A percentile compares a stretch with the other conserved stretches of the same genome.
Evolutionary conservation across 2,329 filamentous ascomycete genomes (phyloP).

Genomic region (Bipolaris bicolor): DNA sequence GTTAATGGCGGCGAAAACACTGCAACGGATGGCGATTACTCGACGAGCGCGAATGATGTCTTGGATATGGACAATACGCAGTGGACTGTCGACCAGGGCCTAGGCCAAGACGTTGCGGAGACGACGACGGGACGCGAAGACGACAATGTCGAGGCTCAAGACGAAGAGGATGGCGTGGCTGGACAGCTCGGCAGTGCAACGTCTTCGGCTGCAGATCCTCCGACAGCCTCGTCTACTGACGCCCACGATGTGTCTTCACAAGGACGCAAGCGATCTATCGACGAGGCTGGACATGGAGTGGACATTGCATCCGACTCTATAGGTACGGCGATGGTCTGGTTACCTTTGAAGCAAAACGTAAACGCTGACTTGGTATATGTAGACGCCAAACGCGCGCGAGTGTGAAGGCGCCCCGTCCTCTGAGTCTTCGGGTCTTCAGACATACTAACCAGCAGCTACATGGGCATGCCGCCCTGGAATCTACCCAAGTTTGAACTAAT

Average conservation of each 20-base stretch:
- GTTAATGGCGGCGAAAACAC: constrained; percentile 14
- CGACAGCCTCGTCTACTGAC: constrained; percentile 33
- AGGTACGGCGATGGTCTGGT: constrained; percentile 27
- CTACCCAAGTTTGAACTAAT: constrained; percentile 5
- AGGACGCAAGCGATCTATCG: constrained; percentile 42
- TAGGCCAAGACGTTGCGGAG: constrained; percentile 12
- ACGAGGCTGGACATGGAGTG: constrained; percentile 39
- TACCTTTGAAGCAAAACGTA: constrained; percentile 2
- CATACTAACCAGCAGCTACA: constrained; percentile 30
- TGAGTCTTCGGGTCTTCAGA: constrained; percentile 13
- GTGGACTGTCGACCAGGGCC: constrained; percentile 26
- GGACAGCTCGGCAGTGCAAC: constrained; percentile 31
- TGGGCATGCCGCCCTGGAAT: constrained; percentile 1
- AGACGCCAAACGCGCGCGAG: constrained; percentile 43
- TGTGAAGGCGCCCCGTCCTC: constrained; percentile 36
- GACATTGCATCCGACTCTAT: constrained; percentile 34
- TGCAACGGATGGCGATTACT: constrained; percentile 17
- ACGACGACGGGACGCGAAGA: constrained; percentile 19
- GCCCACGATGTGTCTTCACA: constrained; percentile 34
- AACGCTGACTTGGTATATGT: constrained; percentile 18
- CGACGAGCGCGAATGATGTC: constrained; percentile 23
- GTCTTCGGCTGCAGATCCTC: constrained; percentile 38
- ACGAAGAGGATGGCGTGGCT: constrained; percentile 34
- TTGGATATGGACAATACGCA: constrained; percentile 29
- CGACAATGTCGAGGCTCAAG: constrained; percentile 21